Base-by-base conservation (phyloP, 768 basidiomycete species). In the Lentinula guzmanii region DNA sequence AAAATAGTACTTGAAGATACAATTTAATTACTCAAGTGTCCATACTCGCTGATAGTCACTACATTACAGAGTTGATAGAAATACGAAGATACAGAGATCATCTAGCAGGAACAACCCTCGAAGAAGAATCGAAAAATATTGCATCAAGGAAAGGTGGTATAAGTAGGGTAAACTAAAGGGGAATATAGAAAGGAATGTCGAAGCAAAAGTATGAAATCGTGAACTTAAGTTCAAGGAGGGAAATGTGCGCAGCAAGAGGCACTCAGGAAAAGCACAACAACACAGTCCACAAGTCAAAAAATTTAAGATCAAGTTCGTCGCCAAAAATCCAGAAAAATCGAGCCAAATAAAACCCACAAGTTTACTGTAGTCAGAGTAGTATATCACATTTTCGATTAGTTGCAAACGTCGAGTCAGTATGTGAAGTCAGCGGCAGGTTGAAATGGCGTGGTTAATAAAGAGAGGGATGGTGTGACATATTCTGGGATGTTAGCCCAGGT, bases 401-500 rank as follows among this genome's bases (percentile, higher is more conserved):
- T 48, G 18, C 21, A 43, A n/a, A 6, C 42, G 51, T 35, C 51
- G 13, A 39, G 13, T 34, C 15, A 52, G 34, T 52, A 52, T 52
- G 34, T 48, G 48, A 48, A 35, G 21, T 63, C 54, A 16, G 52
- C 63, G 13, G 63, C 28, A 18, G 75, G 70, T 52, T 74, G 69
- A 62, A 73, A 76, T 21, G 72, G 66, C 28, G 71, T 68, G 15
- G 69, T 70, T 35, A 69, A 60, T 34, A 70, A 58, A 45, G 72
- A 70, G 9, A 67, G 70, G 5, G 72, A 71, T 8, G 65, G 63
- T 3, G 68, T 63, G 41, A 52, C 57, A 42, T 42, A 31, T 21
- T 58, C 24, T 18, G 39, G 48, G n/a, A 46, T 37, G 48, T 35
- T 58, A 42, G 21, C 37, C 56, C 52, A 61, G 37, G 53, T 31